Base-by-base conservation (phyloP, 257 asterid species). In the Linderniella brevidens region DNA sequence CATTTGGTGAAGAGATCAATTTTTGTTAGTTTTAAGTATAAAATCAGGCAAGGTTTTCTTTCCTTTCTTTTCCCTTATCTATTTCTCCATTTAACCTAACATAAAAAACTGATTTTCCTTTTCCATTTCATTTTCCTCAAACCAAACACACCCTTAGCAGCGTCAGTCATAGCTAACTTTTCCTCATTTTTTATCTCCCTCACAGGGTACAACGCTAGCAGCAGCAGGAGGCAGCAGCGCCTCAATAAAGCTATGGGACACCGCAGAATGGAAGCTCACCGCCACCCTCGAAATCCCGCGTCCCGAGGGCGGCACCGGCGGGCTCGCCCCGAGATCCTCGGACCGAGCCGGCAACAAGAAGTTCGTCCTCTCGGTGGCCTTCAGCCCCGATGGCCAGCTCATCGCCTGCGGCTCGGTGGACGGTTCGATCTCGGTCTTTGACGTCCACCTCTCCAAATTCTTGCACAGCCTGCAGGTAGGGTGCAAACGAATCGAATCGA, bases 151-250 rank as follows among this genome's bases (percentile, higher is more conserved):
- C n/a, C n/a, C n/a, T n/a, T n/a, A n/a, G n/a, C n/a, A n/a, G n/a
- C n/a, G n/a, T n/a, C n/a, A n/a, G n/a, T n/a, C n/a, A n/a, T n/a
- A n/a, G n/a, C n/a, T n/a, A n/a, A n/a, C n/a, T n/a, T n/a, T n/a
- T n/a, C n/a, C n/a, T n/a, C n/a, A n/a, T n/a, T n/a, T n/a, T n/a
- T n/a, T n/a, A n/a, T n/a, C 32, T 17, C 58, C 16, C 16, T 13
- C 38, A 46, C 76, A 87, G 95, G 98, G 96, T 42, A 81, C 79
- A 48, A 61, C 77, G n/a, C 74, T 90, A 16, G 98, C 96, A 3
- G 96, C 86, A 61, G 96, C 98, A 17, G 98, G 98, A 65, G 98
- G 98, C 20, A 82, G 98, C 41, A 85, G 98, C 53, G 85, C 93
- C 50, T 85, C 96, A 11, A 82, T 85, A 51, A 90, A 90, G 65